A percentile compares a stretch with the other conserved stretches of the same genome.
Conservation (phyloP, 2,329 filamentous ascomycete species). For the Aspergillus udagawae region DNA sequence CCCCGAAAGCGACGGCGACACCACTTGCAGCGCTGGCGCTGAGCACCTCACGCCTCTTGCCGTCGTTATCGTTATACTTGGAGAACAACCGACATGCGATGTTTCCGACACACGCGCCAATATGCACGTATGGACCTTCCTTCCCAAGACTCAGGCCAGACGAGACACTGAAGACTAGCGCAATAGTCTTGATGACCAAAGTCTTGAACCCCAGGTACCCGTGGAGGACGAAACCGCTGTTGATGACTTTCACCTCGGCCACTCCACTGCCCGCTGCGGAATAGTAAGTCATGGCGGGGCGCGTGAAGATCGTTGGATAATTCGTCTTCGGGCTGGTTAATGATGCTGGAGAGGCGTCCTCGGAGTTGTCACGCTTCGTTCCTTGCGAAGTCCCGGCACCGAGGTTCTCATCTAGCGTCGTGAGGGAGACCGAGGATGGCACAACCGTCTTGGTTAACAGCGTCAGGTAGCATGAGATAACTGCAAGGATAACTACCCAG, state of each 20-base stretch:
- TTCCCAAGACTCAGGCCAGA: slow-evolving; percentile 93
- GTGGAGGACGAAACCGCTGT: slow-evolving; percentile 96
- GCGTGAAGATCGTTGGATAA: slow-evolving; percentile 27
- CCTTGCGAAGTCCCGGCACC: slow-evolving; percentile 58
- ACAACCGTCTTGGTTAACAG: slow-evolving; percentile 91
- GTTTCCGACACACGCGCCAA: slow-evolving; percentile 91
- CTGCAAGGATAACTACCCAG: slow-evolving; percentile 66
- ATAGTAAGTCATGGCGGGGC: slow-evolving; percentile 84
- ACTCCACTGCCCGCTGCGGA: slow-evolving; percentile 94
- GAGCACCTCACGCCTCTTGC: slow-evolving; percentile 87
- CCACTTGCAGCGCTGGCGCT: slow-evolving; percentile 88
- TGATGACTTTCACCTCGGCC: slow-evolving; percentile 92
- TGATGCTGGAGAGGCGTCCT: slow-evolving; percentile 41
- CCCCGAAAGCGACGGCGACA: slow-evolving; percentile 90
- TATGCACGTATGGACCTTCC: slow-evolving; percentile 95
- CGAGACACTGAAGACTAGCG: slow-evolving; percentile 80
- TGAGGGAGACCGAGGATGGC: slow-evolving; percentile 78
- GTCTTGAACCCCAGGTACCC: slow-evolving; percentile 90
- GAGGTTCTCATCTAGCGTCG: slow-evolving; percentile 89
- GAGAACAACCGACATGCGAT: slow-evolving; percentile 89
- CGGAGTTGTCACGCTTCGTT: slow-evolving; percentile 42
- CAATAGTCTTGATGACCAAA: slow-evolving; percentile 76
- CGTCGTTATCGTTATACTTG: slow-evolving; percentile 93
- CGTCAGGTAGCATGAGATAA: slow-evolving; percentile 72
- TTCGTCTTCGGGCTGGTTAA: slow-evolving; percentile 38